A percentile compares a stretch with the other conserved stretches of the same genome.
Conservation (phyloP, 805 yeast genomes). For the Sungouiella blattae region DNA sequence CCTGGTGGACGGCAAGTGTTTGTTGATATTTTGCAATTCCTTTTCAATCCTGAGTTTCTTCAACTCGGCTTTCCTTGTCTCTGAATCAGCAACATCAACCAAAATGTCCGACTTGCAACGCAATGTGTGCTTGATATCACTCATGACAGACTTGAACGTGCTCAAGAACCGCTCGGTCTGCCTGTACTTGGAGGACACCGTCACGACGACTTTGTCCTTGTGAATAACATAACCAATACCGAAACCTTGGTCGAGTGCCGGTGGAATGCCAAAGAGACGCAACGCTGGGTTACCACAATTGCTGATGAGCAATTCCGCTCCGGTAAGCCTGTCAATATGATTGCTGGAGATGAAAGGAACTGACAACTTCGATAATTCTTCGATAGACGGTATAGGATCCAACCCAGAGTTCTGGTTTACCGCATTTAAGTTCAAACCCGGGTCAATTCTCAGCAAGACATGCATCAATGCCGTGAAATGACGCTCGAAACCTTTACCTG, state of each 20-base stretch:
- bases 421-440: conserved; percentile 34
- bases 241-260: conserved; percentile 84
- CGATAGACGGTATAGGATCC: conserved; percentile 10
- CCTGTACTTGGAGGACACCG: conserved; percentile 83
- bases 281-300: conserved; percentile 93
- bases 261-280: conserved; percentile 86
- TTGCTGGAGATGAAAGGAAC: conserved; percentile 35
- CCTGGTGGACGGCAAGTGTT: conserved; percentile 14
- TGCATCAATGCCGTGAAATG: conserved; percentile 65
- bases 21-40: conserved; percentile 29
- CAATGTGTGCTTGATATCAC: conserved; percentile 54
- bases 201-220: conserved; percentile 70
- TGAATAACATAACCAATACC: conserved; percentile 92
- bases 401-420: conserved; percentile 30
- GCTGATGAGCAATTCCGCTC: conserved; percentile 34
- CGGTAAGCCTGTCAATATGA: conserved; percentile 28
- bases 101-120: conserved; percentile 33
- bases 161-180: conserved; percentile 77
- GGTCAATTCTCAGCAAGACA: conserved; percentile 44
- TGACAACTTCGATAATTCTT: conserved; percentile 2
- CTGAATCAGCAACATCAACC: conserved; percentile 28
- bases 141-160: conserved; percentile 60
- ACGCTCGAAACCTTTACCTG: conserved; percentile 69
- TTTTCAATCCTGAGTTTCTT: conserved; percentile 31
- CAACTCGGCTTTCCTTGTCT: conserved; percentile 29